A percentile compares a stretch with the other conserved stretches of the same genome.
Evolutionary conservation across 805 yeast species (phyloP).

Genomic region (Wickerhamia fluorescens): DNA sequence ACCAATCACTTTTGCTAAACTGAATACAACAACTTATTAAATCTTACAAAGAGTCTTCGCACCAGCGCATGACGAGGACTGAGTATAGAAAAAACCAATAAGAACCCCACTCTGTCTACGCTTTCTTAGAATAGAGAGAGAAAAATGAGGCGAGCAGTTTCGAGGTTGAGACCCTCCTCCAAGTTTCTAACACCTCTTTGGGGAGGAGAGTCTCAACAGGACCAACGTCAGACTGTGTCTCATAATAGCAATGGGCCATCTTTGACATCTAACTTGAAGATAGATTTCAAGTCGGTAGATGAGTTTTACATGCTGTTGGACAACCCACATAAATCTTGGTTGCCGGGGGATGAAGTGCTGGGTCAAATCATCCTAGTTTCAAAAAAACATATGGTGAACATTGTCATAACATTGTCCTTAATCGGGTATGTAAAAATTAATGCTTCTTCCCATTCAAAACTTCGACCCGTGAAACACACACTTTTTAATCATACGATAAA

Average conservation of each 20-base stretch:
- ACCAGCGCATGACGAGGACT: too few species aligned
- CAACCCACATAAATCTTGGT: slow-evolving; percentile 68
- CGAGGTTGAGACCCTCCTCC: slow-evolving; percentile 33
- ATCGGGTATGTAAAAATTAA: slow-evolving; percentile 52
- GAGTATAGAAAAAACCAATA: too few species aligned
- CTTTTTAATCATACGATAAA: slow-evolving; percentile 54
- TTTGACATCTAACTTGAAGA: slow-evolving; percentile 14
- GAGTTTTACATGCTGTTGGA: slow-evolving; percentile 68
- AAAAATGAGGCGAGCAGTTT: slow-evolving; percentile 51
- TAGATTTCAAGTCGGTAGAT: slow-evolving; percentile 38
- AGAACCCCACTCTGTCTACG: too few species aligned
- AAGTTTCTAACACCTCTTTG: slow-evolving; percentile 6
- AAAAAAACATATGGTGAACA: slow-evolving; percentile 48
- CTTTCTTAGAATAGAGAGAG: too few species aligned
- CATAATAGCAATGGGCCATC: slow-evolving; percentile 1
- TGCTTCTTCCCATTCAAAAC: slow-evolving; percentile 44
- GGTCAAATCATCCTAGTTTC: slow-evolving; percentile 58
- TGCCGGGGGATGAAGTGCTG: slow-evolving; percentile 70
- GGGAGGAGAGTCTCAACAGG: too few species aligned
- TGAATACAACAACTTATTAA: too few species aligned
- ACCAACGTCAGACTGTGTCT: too few species aligned
- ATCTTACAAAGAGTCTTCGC: too few species aligned
- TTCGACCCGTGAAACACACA: slow-evolving; percentile 43
- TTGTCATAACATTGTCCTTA: slow-evolving; percentile 47
- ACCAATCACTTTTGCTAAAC: too few species aligned